Percentiles rank a stretch among this genome's conserved stretches.
These are phyloP conservation scores for Acrocalymma vagum DNA, from an alignment of 2,329 filamentous ascomycete genomes.

Conservation along the genomic window DNA sequence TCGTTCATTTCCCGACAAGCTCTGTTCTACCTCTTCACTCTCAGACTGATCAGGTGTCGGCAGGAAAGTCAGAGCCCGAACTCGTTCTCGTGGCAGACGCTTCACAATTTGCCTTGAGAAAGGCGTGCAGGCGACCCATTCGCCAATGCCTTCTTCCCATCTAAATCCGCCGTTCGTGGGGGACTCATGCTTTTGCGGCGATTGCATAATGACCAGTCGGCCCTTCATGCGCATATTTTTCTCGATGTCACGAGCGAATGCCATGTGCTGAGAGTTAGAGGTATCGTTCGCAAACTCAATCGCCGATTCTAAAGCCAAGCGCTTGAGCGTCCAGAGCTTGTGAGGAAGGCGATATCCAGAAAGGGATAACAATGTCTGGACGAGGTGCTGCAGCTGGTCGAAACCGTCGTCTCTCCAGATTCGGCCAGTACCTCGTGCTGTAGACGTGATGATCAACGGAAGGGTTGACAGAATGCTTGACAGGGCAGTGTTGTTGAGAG, in stretches of 20 bases:
- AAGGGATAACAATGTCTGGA: slow-evolving; percentile 34
- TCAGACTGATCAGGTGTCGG: slow-evolving; percentile 39
- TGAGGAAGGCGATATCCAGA: slow-evolving; percentile 33
- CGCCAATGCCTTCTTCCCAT: slow-evolving; percentile 56
- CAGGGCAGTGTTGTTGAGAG: slow-evolving; percentile 25
- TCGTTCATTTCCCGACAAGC: slow-evolving; percentile 2
- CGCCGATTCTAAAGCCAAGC: slow-evolving; percentile 45
- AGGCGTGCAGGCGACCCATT: slow-evolving; percentile 56
- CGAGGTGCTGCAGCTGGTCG: slow-evolving; percentile 39
- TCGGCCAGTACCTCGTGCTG: slow-evolving; percentile 44
- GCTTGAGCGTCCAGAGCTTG: slow-evolving; percentile 44
- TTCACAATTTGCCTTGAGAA: slow-evolving; percentile 33
- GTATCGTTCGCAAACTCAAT: slow-evolving; percentile 46
- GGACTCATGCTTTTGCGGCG: slow-evolving; percentile 38
- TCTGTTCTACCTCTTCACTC: slow-evolving; percentile 15
- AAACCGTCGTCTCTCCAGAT: slow-evolving; percentile 45
- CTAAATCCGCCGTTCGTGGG: slow-evolving; percentile 40
- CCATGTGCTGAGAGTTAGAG: slow-evolving; percentile 33
- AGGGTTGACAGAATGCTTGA: slow-evolving; percentile 32
- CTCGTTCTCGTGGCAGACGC: slow-evolving; percentile 17
- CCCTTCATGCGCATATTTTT: slow-evolving; percentile 38
- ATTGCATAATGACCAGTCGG: slow-evolving; percentile 31
- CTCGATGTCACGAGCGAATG: slow-evolving; percentile 41
- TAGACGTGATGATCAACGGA: slow-evolving; percentile 39
- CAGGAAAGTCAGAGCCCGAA: slow-evolving; percentile 30